Percentiles rank a stretch among this genome's conserved stretches.
Conservation (phyloP, 2,329 filamentous ascomycete species). For the Fonsecaea pedrosoi region DNA sequence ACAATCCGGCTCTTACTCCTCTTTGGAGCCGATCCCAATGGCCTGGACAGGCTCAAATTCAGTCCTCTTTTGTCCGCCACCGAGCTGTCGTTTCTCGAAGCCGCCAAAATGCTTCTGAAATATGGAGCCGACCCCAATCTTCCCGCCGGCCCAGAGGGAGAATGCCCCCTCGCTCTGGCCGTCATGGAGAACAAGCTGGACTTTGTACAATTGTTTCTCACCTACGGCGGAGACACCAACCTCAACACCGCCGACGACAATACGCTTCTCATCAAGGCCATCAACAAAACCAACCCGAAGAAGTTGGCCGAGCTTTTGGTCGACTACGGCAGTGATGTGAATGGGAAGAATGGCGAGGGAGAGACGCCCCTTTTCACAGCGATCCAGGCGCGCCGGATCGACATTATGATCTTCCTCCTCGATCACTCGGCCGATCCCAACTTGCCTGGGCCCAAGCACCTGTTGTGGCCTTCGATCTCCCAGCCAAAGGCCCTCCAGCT, state of each 20-base stretch:
- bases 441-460: slow-evolving; percentile 71
- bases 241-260: slow-evolving; percentile 62
- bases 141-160: slow-evolving; percentile 57
- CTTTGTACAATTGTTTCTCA: slow-evolving; percentile 65
- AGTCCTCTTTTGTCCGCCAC: slow-evolving; percentile 61
- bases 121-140: slow-evolving; percentile 68
- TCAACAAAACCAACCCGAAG: slow-evolving; percentile 64
- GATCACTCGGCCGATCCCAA: slow-evolving; percentile 71
- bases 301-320: slow-evolving; percentile 66
- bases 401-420: slow-evolving; percentile 62
- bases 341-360: slow-evolving; percentile 66
- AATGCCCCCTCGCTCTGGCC: slow-evolving; percentile 63
- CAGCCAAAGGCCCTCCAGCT: slow-evolving; percentile 65
- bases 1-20: slow-evolving; percentile 62
- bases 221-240: slow-evolving; percentile 66
- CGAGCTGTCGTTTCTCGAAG: slow-evolving; percentile 62
- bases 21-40: slow-evolving; percentile 65
- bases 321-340: slow-evolving; percentile 64
- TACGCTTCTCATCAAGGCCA: slow-evolving; percentile 66
- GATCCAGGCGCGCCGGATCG: slow-evolving; percentile 62
- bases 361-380: slow-evolving; percentile 69
- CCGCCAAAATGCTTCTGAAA: slow-evolving; percentile 66
- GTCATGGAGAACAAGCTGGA: slow-evolving; percentile 61
- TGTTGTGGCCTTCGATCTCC: slow-evolving; percentile 70
- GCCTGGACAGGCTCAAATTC: slow-evolving; percentile 55